Evolutionary conservation across 2,329 filamentous ascomycete genomes (phyloP).

Genomic region (Xylariaceae sp.): DNA sequence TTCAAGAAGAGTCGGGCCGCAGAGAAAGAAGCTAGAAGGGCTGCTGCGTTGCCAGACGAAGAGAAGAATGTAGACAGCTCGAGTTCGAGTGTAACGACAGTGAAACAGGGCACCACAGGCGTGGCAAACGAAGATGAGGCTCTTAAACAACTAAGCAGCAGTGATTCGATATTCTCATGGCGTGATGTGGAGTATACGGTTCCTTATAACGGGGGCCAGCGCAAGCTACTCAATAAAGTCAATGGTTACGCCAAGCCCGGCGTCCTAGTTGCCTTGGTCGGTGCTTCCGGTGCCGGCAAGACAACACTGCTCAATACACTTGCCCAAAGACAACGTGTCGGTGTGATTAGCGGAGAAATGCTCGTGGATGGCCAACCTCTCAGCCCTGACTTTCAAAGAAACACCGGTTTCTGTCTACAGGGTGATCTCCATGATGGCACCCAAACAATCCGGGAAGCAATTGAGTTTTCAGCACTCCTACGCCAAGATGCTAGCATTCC

Average conservation of each 20-base stretch:
- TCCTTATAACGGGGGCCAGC: constrained; percentile 58
- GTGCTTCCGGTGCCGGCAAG: constrained; percentile 78
- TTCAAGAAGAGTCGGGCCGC: constrained; percentile 66
- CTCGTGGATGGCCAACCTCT: constrained; percentile 64
- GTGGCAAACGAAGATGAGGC: constrained; percentile 30
- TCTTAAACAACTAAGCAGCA: constrained; percentile 47
- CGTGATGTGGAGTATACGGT: constrained; percentile 68
- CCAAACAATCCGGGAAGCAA: constrained; percentile 79
- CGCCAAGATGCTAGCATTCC: constrained; percentile 75
- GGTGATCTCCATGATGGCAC: constrained; percentile 68
- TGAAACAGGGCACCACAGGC: constrained; percentile 14
- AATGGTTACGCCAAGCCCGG: constrained; percentile 78
- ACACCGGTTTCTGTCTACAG: constrained; percentile 69
- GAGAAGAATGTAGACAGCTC: constrained; percentile 45
- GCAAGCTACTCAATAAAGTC: constrained; percentile 63
- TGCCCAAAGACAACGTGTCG: constrained; percentile 65
- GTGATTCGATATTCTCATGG: constrained; percentile 68
- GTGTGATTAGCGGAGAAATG: constrained; percentile 64
- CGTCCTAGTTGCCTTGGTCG: constrained; percentile 75
- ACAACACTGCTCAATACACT: constrained; percentile 75
- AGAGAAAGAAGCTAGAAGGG: constrained; percentile 48
- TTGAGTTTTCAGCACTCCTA: constrained; percentile 75
- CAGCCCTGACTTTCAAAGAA: constrained; percentile 61
- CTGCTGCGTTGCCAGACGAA: constrained; percentile 46
- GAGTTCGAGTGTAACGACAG: constrained; percentile 25